phyloP scores from a whole-genome alignment of 2,329 filamentous ascomycete species.

The Monosporascus sp. region DNA sequence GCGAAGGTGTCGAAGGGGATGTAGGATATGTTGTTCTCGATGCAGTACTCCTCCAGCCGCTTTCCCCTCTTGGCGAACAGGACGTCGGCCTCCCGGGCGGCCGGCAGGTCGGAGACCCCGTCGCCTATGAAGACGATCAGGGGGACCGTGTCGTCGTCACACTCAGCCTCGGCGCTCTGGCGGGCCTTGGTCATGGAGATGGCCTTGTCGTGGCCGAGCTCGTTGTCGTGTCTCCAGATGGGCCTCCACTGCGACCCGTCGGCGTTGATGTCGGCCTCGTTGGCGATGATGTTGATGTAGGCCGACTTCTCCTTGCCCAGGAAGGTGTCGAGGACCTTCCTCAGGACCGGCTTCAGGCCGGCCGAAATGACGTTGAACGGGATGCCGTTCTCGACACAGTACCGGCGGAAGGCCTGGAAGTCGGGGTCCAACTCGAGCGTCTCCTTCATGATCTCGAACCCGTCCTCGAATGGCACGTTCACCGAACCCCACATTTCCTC shows the following conservation, averaged over 20 bases:
- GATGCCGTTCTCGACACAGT: constrained; percentile 57
- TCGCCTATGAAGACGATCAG: constrained; percentile 68
- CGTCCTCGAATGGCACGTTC: constrained; percentile 62
- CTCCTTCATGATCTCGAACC: constrained; percentile 60
- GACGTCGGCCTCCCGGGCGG: constrained; percentile 61
- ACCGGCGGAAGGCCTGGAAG: constrained; percentile 60
- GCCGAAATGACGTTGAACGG: constrained; percentile 68
- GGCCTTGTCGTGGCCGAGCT: constrained; percentile 64
- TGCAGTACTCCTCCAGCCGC: constrained; percentile 61
- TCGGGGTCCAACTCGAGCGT: constrained; percentile 59
- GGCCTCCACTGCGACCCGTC: constrained; percentile 60
- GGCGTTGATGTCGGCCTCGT: constrained; percentile 55
- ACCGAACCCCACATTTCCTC: constrained; percentile 69
- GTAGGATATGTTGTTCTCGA: constrained; percentile 56
- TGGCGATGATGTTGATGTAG: constrained; percentile 63
- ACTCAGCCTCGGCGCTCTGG: constrained; percentile 45
- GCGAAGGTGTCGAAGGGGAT: constrained; percentile 62
- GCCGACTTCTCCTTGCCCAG: constrained; percentile 55
- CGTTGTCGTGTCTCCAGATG: constrained; percentile 61
- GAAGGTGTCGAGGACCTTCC: constrained; percentile 59
- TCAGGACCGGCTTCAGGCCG: constrained; percentile 59
- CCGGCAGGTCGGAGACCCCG: constrained; percentile 62
- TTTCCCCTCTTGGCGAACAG: constrained; percentile 63
- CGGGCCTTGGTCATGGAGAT: constrained; percentile 59
- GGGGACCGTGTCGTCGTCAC: constrained; percentile 57